Conservation (phyloP, 148 eudicot species). For the Fagopyrum tataricum region DNA sequence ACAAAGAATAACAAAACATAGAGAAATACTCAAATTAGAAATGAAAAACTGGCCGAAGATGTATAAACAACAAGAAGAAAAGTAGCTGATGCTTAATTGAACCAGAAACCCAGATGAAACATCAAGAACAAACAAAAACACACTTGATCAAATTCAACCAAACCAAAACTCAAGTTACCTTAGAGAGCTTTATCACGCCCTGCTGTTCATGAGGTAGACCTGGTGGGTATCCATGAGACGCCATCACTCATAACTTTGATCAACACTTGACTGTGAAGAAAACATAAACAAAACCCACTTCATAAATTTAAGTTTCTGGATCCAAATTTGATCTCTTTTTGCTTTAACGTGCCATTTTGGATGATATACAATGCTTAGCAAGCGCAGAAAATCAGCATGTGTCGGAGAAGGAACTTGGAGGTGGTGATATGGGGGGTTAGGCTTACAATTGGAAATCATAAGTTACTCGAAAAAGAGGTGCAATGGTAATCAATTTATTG, state of each 20-base stretch:
- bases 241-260: conserved; percentile 29
- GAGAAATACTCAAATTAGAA: too few relatives aligned
- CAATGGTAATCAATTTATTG: too few relatives aligned
- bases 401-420: conserved; percentile 32
- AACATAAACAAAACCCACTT: conserved; percentile 13
- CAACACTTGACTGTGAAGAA: conserved; percentile 23
- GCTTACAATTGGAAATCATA: too few relatives aligned
- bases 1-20: too few relatives aligned
- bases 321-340: conserved; percentile 12
- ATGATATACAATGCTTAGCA: conserved; percentile 1
- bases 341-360: neutral
- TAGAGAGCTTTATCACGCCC: conserved; percentile 19
- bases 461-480: too few relatives aligned
- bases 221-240: conserved; percentile 40
- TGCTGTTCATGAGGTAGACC: conserved; percentile 27
- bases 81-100: neutral
- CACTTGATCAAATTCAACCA: too few relatives aligned
- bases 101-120: neutral
- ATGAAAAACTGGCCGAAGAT: too few relatives aligned
- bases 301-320: conserved; percentile 24
- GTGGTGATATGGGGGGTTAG: too few relatives aligned
- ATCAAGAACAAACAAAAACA: neutral
- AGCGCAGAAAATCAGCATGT: conserved; percentile 15
- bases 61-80: neutral
- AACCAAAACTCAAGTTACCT: conserved; percentile 24